Conservation (phyloP, 768 basidiomycete species). For the Austroboletus festivus region DNA sequence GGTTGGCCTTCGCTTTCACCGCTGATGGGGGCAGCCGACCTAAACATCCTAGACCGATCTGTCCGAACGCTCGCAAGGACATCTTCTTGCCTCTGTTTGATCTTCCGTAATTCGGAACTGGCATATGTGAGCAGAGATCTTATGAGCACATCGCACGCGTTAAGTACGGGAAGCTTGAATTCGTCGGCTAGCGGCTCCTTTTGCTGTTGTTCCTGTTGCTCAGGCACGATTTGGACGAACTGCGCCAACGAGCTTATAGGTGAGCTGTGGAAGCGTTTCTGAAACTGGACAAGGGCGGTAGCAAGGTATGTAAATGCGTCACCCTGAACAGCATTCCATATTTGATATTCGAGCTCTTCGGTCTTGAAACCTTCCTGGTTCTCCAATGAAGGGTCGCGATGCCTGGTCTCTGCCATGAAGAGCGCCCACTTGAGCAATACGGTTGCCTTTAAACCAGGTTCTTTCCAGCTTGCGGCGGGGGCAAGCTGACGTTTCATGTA, state of each 20-base stretch:
- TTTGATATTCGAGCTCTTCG: conserved; percentile 76
- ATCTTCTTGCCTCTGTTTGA: conserved; percentile 90
- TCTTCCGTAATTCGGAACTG: conserved; percentile 77
- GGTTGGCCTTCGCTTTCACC: conserved; percentile 40
- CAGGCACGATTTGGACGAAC: conserved; percentile 36
- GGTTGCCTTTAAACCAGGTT: conserved; percentile 65
- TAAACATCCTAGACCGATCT: conserved; percentile 54
- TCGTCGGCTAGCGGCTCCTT: conserved; percentile 41
- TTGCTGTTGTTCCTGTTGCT: conserved; percentile 36
- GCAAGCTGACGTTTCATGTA: conserved; percentile 61
- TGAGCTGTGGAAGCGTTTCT: conserved; percentile 34
- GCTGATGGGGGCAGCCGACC: conserved; percentile 43
- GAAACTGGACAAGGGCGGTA: conserved; percentile 53
- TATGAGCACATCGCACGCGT: conserved; percentile 67
- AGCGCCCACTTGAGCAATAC: conserved; percentile 86
- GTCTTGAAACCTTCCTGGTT: conserved; percentile 64
- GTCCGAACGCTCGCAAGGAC: conserved; percentile 64
- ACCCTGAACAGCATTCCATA: conserved; percentile 81
- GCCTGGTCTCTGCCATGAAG: conserved; percentile 74
- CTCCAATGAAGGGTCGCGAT: conserved; percentile 63
- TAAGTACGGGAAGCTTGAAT: conserved; percentile 52
- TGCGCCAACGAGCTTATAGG: conserved; percentile 38
- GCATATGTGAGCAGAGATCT: conserved; percentile 71
- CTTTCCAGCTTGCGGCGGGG: conserved; percentile 58
- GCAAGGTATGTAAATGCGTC: conserved; percentile 76